Evolutionary conservation across 2,329 filamentous ascomycete genomes (phyloP).

Genomic region (Aspergillus sp.): DNA sequence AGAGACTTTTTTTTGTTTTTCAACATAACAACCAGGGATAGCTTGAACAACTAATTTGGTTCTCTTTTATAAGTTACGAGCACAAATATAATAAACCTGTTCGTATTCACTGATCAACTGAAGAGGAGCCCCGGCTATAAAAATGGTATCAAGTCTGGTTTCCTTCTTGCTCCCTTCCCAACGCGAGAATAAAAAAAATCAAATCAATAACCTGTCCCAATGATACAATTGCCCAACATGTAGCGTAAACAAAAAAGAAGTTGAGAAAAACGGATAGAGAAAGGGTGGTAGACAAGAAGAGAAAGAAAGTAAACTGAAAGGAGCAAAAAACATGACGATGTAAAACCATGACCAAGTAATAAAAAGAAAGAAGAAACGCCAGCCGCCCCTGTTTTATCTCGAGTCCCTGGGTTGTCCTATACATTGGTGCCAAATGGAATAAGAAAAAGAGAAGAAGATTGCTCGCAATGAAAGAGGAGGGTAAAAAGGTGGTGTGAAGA

Average conservation of each 20-base stretch:
- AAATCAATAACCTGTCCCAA: conserved; percentile 25
- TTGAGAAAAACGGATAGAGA: conserved; percentile 18
- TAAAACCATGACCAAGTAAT: conserved; percentile 7
- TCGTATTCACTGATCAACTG: not conserved
- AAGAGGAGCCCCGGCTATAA: conserved; percentile 30
- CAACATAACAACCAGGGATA: no score
- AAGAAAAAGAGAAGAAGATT: conserved; percentile 5
- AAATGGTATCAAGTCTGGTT: conserved; percentile 38
- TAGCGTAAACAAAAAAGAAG: conserved; percentile 12
- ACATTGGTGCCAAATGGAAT: conserved; percentile 16
- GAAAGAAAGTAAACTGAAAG: not conserved
- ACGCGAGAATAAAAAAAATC: not conserved
- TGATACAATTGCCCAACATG: conserved; percentile 26
- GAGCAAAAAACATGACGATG: not conserved
- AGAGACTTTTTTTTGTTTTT: no score
- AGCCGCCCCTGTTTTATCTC: conserved; percentile 14
- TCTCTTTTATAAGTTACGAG: not conserved
- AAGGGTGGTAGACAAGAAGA: conserved; percentile 11
- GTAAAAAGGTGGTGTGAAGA: not conserved
- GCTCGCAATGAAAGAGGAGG: not conserved
- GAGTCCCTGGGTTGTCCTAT: conserved; percentile 9
- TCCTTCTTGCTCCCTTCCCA: conserved; percentile 14
- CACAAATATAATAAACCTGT: not conserved
- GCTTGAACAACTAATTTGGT: not conserved
- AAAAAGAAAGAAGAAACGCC: conserved; percentile 14